phyloP scores from a whole-genome alignment of 352 stramenopile genomes.

The Phytopythium vexans region DNA sequence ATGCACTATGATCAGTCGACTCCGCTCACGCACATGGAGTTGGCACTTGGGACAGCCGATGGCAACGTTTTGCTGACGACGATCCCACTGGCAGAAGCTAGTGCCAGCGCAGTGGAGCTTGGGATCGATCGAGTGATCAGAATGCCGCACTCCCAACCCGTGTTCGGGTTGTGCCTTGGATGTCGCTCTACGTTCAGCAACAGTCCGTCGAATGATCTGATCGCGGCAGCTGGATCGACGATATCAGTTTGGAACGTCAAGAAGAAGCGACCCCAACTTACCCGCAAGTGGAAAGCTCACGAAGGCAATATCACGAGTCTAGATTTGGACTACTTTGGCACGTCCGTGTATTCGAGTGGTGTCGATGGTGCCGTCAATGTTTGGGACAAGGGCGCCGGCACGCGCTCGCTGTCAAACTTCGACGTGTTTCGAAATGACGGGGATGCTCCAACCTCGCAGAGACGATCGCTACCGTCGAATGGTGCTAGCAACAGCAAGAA shows the following conservation, averaged over 20 bases:
- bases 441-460: slow-evolving; percentile 2
- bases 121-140: slow-evolving; percentile 46
- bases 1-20: slow-evolving; percentile 32
- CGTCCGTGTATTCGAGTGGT: slow-evolving; percentile 55
- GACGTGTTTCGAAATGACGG: slow-evolving; percentile 18
- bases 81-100: slow-evolving; percentile 28
- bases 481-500: slow-evolving; percentile 18
- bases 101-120: slow-evolving; percentile 1
- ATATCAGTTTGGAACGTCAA: slow-evolving; percentile 75
- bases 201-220: slow-evolving; percentile 46
- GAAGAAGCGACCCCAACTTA: slow-evolving; percentile 31
- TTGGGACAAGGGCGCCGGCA: slow-evolving; percentile 50
- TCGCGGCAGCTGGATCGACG: slow-evolving; percentile 57
- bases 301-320: slow-evolving; percentile 66
- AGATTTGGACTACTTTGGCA: slow-evolving; percentile 57
- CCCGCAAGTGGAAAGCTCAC: slow-evolving; percentile 58
- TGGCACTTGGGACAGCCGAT: slow-evolving; percentile 59
- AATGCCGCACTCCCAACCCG: slow-evolving; percentile 55
- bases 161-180: slow-evolving; percentile 53
- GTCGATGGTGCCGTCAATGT: slow-evolving; percentile 61
- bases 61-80: slow-evolving; percentile 52
- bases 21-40: slow-evolving; percentile 16
- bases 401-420: slow-evolving; percentile 16
- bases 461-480: slow-evolving; percentile 4
- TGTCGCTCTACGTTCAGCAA: slow-evolving; percentile 48